Conservation (phyloP, 2,329 filamentous ascomycete species). For the Fusarium transvaalense region DNA sequence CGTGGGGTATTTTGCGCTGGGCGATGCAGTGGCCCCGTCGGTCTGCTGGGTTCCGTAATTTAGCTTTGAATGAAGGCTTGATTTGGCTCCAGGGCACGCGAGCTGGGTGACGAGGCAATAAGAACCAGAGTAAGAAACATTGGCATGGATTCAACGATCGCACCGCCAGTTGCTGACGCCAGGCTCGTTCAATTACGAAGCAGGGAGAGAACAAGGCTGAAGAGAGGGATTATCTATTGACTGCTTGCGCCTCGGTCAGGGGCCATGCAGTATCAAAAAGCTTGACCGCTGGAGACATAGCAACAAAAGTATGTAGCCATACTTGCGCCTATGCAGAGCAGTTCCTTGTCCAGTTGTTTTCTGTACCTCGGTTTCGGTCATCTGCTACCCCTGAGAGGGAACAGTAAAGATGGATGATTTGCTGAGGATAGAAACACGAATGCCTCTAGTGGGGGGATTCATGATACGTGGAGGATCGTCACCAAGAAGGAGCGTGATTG, state of each 20-base stretch:
- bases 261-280: conserved; percentile 2
- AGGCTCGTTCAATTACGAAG: conserved; percentile 8
- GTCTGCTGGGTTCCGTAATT: conserved; percentile 33
- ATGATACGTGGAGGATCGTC: conserved; percentile 38
- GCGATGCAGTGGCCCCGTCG: conserved; percentile 20
- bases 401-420: conserved; percentile 16
- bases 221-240: conserved; percentile 33
- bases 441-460: conserved; percentile 34
- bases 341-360: not conserved
- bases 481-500: conserved; percentile 11
- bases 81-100: conserved; percentile 40
- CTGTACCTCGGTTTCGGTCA: not conserved
- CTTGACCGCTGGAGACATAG: conserved; percentile 1
- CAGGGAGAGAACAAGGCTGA: conserved; percentile 39
- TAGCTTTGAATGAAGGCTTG: conserved; percentile 24
- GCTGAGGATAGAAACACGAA: conserved; percentile 27
- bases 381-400: conserved; percentile 1
- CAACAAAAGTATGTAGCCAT: not conserved
- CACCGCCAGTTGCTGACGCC: conserved; percentile 22
- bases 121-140: conserved; percentile 8
- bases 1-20: conserved; percentile 30
- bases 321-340: not conserved
- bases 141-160: conserved; percentile 20
- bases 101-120: conserved; percentile 19
- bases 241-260: conserved; percentile 20